Conservation (phyloP, 225 moss, liverwort and hornwort genomes). For the Thuidium tamariscinum region DNA sequence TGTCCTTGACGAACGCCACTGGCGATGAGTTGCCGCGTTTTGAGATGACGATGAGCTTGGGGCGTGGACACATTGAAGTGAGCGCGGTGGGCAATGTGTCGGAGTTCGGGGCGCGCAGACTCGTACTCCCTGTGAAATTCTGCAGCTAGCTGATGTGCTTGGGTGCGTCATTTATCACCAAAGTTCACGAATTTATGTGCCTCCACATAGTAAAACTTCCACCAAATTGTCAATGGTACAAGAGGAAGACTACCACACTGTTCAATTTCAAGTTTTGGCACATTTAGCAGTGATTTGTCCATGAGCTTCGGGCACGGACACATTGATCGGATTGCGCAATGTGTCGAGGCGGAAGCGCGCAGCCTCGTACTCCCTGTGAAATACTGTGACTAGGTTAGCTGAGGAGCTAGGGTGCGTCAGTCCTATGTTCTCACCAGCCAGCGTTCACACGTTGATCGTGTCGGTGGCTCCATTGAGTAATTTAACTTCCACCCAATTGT, state of each 20-base stretch:
- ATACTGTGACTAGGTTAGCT: neutral
- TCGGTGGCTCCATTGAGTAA: neutral
- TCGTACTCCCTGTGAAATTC: no score
- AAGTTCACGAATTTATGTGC: neutral
- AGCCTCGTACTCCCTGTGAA: neutral
- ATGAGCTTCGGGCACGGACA: constrained; percentile 11
- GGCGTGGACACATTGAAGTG: constrained; percentile 8
- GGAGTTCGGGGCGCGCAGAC: neutral
- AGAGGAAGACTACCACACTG: neutral
- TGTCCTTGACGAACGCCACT: neutral
- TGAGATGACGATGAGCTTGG: constrained; percentile 19
- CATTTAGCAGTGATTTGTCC: neutral
- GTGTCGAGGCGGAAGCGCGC: no score
- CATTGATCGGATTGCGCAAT: neutral
- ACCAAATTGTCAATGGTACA: neutral
- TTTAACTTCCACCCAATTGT: neutral
- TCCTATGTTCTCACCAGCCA: neutral
- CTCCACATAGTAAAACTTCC: no score
- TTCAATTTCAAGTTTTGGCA: neutral
- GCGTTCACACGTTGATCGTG: neutral
- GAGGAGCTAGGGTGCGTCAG: neutral
- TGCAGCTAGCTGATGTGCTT: no score
- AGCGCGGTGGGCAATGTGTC: neutral
- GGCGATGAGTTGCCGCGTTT: neutral
- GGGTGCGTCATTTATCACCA: neutral